Base-by-base conservation (phyloP, 495 filamentous ascomycete genomes). In the Aspergillus hancockii region DNA sequence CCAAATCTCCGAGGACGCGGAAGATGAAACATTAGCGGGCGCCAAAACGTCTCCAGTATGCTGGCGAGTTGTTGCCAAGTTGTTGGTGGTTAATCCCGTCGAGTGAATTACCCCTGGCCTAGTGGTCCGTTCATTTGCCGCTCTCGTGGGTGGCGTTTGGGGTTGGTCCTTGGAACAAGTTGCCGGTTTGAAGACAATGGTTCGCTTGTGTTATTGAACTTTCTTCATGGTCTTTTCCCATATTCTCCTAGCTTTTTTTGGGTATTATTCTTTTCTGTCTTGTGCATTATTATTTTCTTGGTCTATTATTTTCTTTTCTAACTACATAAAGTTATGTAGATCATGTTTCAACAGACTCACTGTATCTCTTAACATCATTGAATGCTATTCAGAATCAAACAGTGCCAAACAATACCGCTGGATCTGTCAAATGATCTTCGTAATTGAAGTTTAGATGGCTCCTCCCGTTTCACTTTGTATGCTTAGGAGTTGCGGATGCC, bases 21-120 rank as follows among this genome's bases (percentile, higher is more conserved):
- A 53, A 61, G 34, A 22, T 67, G 65, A 67, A 67, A 67, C 65
- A 47, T 59, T 62, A 61, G 62, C 43, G 54, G 54, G 54, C 49
- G 59, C 52, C 50, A 49, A 43, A 49, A 47, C 28, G 43, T 23
- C 50, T 62, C 55, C 61, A 58, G 61, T 60, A 53, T 62, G 25
- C 25, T 28, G 25, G 25, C 25, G 25, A 28, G 25, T n/a, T n/a
- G n/a, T n/a, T 62, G 64, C 64, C 61, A 67, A 67, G 64, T 67
- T 62, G 41, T 67, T 63, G 60, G 61, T 49, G 58, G 60, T 66
- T 61, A 61, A 63, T 66, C 64, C 52, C 45, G 55, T 22, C n/a
- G n/a, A n/a, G n/a, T n/a, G n/a, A 1, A 12, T 34, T 19, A 43
- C 51, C 60, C 60, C 55, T 57, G 59, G 41, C 38, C 22, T 18